Evolutionary conservation across 2,329 filamentous ascomycete genomes (phyloP).

Genomic region (Colletotrichum euphorbiae): DNA sequence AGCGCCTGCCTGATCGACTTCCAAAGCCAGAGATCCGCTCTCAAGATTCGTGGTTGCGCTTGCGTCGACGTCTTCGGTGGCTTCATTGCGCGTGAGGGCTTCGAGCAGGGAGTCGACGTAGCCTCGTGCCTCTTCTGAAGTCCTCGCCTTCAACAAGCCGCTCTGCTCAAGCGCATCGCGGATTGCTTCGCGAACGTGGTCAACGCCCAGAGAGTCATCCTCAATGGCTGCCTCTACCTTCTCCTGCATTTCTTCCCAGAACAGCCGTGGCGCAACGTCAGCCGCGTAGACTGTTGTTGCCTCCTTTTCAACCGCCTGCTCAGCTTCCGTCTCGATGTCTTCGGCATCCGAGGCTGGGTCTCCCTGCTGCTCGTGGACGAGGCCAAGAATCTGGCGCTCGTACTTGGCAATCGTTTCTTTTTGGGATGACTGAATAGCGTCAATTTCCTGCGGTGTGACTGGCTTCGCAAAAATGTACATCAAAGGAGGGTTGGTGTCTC

Average conservation of each 20-base stretch:
- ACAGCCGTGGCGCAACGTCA: conserved; percentile 47
- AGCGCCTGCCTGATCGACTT: background rate
- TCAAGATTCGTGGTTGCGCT: conserved; percentile 1
- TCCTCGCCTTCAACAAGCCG: conserved; percentile 60
- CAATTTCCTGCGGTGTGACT: conserved; percentile 77
- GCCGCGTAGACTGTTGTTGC: conserved; percentile 41
- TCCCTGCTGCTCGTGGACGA: conserved; percentile 50
- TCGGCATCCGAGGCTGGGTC: conserved; percentile 2
- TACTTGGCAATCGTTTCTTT: conserved; percentile 75
- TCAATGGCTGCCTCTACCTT: conserved; percentile 69
- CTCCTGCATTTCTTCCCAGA: conserved; percentile 66
- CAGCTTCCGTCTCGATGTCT: conserved; percentile 39
- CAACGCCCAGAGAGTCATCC: conserved; percentile 65
- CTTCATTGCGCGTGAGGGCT: conserved; percentile 54
- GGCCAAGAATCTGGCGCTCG: conserved; percentile 70
- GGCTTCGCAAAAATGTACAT: conserved; percentile 95
- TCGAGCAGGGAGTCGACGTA: conserved; percentile 64
- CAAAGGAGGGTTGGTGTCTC: conserved; percentile 67
- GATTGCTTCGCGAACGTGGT: conserved; percentile 64
- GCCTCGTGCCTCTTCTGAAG: conserved; percentile 57
- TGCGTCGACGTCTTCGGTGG: conserved; percentile 7
- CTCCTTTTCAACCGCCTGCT: conserved; percentile 25
- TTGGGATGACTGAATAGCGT: conserved; percentile 76
- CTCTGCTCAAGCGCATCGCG: conserved; percentile 67
- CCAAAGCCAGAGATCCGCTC: background rate